Conservation (phyloP, 306 rosid genomes). For the Myrica gale region DNA sequence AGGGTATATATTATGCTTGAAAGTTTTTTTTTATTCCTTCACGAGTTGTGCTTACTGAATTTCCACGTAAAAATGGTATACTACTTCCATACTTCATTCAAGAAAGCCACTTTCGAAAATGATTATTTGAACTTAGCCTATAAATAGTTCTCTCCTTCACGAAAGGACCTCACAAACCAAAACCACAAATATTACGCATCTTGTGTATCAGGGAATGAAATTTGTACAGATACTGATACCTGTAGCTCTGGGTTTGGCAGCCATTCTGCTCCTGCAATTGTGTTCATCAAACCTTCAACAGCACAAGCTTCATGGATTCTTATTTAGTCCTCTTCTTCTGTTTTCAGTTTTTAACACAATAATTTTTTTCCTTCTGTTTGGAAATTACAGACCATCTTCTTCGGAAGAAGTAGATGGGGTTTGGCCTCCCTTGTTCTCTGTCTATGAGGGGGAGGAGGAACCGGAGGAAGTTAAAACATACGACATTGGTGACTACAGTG, state of each 20-base stretch:
- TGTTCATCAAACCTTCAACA: conserved; percentile 9
- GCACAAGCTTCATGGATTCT: conserved; percentile 6
- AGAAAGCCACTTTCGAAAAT: conserved; percentile 21
- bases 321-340: conserved; percentile 25
- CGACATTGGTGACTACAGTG: background rate
- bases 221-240: conserved; percentile 20
- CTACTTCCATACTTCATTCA: conserved; percentile 9
- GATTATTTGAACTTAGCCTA: background rate
- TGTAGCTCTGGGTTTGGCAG: conserved; percentile 15
- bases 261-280: conserved; percentile 11
- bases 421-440: conserved; percentile 1
- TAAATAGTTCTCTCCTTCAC: background rate
- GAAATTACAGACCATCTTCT: conserved; percentile 20
- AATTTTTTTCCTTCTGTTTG: conserved; percentile 26
- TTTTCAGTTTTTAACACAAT: conserved; percentile 37
- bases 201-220: conserved; percentile 19
- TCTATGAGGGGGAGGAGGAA: conserved; percentile 1
- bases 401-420: conserved; percentile 6
- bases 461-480: background rate
- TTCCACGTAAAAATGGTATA: conserved; percentile 9
- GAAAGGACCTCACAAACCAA: background rate
- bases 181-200: background rate
- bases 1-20: background rate
- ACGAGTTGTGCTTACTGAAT: background rate
- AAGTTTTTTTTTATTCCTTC: background rate